Evolutionary conservation across 805 yeast genomes (phyloP), one percentile per base, ranked within the genome.

Genomic region (Candida sanyiensis): DNA sequence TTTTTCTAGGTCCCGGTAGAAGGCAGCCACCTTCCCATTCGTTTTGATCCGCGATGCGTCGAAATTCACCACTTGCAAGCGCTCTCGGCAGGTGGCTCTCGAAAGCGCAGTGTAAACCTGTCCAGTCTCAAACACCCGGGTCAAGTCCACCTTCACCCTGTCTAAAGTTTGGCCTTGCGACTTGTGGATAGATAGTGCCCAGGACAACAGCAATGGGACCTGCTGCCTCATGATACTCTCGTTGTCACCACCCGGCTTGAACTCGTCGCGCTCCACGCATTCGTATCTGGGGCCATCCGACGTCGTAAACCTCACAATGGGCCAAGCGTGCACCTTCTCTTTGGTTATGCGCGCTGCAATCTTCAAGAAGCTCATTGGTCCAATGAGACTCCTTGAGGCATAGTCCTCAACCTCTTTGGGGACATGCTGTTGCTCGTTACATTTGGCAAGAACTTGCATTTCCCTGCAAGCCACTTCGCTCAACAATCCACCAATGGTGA

Each of bases 121-220:
- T 16, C 95, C 95, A 39, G 76, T 81, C 56, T 84, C 94, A 49
- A 84, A 84, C 19, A 77, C 72, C 46, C 68, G 73, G 19, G 72
- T 65, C 34, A 84, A 58, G 51, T 84, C 89, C 10, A 84, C 86
- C 45, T 73, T 75, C 3, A 84, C 78, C 45, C 85, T 59, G 29
- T 74, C 77, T 32, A 84, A 69, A 0, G 95, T 83, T 61, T 84
- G 94, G 3, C 95, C 95, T 56, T 84, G 95, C 0, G 93, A 76
- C 56, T 84, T 84, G 54, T 84, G 95, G 36, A 84, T 84, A 0
- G 93, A 84, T 48, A 84, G 58, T 0, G 94, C 88, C 93, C 93
- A 84, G 18, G 93, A 78, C 26, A 84, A 61, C 40, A 82, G 64
- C 22, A 84, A 62, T 1, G 95, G 95, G 3, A 83, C 48, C 54